Evolutionary conservation across 2,329 filamentous ascomycete genomes (phyloP), one percentile per base, ranked within the genome.

Genomic region (Colletotrichum orbiculare): DNA sequence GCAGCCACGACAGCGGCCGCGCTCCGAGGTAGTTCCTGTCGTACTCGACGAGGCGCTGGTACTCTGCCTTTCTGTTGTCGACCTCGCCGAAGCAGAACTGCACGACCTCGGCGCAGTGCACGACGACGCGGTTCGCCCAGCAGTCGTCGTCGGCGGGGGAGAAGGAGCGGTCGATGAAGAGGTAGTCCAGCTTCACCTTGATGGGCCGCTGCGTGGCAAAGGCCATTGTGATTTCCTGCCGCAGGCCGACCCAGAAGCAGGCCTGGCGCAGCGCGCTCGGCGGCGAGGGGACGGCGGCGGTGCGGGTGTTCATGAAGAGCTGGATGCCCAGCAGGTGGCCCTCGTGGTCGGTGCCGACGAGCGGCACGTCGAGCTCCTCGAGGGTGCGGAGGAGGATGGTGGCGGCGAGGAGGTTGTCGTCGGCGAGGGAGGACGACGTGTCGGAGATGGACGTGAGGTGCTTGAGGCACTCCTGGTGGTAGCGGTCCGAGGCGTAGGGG

Each of bases 21-120:
- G 74, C 73, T 6, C 75, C 71, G 12, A 78, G 70, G 86, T 86
- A 88, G 25, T 76, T 73, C 38, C 77, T 72, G 54, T 81, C 79
- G 61, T 82, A 83, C 6, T 78, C 73, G 10, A 80, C 73, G 11
- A 89, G 74, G 33, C 79, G 76, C 7, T 72, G 75, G 77, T 85
- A 87, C 17, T 74, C 69, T 2, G 67, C 62, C 41, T 71, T 66
- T 64, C 66, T 47, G 55, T 74, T 67, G 62, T 76, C 67, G 70
- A 72, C 68, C 25, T 80, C 76, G 2, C 82, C 81, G 68, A 89
- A 90, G 71, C 88, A 90, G 69, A 84, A 89, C 66, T 88, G 86
- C 13, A 90, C 75, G 1, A 89, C 85, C 66, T 89, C 86, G n/a
- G 87, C 87, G 58, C 87, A 87, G 69, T 88, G 84, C 3, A 87